Evolutionary conservation across 108 stramenopile genomes (phyloP), one percentile per base, ranked within the genome.

Genomic region (Mediolabrus comicus): DNA sequence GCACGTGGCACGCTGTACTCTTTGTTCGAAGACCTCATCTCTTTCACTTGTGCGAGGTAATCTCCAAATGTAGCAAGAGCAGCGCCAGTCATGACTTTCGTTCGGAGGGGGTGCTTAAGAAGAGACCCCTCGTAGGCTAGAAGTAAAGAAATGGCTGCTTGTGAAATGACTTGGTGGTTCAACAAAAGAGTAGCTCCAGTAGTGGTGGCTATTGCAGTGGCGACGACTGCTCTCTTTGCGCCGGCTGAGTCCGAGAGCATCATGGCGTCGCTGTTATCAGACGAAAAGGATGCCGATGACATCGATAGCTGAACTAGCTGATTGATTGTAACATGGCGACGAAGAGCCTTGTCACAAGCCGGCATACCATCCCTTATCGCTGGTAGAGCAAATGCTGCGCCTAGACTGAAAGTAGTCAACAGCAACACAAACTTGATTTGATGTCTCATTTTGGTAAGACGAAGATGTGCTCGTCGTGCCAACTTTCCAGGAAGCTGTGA

Each of bases 11-110:
- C 32, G 52, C 82, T 71, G 66, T 87, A 87, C 16, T 49, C 41
- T 63, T 69, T 53, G 16, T 53, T 54, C 8, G 46, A 22, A 17
- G 19, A 17, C 22, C 7, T 49, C 19, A 49, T 49, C 24, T 52
- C 68, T 28, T 65, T 52, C 32, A 41, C 17, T 56, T 83, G 82
- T 24, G 83, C 86, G 24, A 80, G 43, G 31, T 79, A 79, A 49
- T 87, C 86, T 19, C 86, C 86, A 9, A 65, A 16, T 14, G 80
- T 32, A 12, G 84, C 82, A 31, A 73, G 66, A 12, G 29, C 14
- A 29, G 33, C 72, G 24, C 80, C 80, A 19, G 80, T 81, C 14
- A 64, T 14, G 2, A 75, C 65, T 46, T 81, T 81, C 19, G 80
- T 81, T 17, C 31, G 16, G 9, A 81, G 29, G 5, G 80, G 80